phyloP scores from a whole-genome alignment of 371 early-diverging fungal species.

The Mortierella polycephala region DNA sequence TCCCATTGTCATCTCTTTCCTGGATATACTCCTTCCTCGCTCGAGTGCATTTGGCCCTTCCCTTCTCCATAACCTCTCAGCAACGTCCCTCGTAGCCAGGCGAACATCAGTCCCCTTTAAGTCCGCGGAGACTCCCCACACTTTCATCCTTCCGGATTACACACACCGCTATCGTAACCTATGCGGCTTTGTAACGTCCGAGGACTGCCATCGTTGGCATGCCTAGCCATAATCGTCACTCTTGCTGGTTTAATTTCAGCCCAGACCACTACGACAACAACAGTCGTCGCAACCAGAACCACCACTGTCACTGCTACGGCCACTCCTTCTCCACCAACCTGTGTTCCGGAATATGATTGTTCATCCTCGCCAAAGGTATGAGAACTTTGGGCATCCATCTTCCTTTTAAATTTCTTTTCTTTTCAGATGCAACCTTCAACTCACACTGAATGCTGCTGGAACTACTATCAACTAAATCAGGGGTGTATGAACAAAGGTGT shows the following conservation, averaged over 20 bases:
- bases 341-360: slow-evolving; percentile 41
- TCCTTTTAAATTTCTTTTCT: background rate
- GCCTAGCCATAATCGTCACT: background rate
- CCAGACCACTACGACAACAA: background rate
- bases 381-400: background rate
- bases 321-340: slow-evolving; percentile 19
- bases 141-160: background rate
- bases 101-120: background rate
- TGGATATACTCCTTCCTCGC: too few species aligned
- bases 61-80: too few species aligned
- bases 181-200: background rate
- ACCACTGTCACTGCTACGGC: slow-evolving; percentile 8
- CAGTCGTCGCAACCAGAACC: background rate
- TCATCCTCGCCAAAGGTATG: slow-evolving; percentile 39
- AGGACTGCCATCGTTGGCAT: slow-evolving; percentile 5
- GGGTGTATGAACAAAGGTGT: slow-evolving; percentile 47
- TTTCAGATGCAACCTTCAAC: background rate
- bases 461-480: slow-evolving; percentile 1
- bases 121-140: background rate
- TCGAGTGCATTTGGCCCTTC: too few species aligned
- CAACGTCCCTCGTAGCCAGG: too few species aligned
- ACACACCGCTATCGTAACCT: background rate
- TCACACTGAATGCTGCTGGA: background rate
- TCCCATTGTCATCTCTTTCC: too few species aligned
- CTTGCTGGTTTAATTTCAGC: background rate